Evolutionary conservation across 139 green algal genomes (phyloP), one percentile per base, ranked within the genome.

Genomic region (Chlorella sp.): DNA sequence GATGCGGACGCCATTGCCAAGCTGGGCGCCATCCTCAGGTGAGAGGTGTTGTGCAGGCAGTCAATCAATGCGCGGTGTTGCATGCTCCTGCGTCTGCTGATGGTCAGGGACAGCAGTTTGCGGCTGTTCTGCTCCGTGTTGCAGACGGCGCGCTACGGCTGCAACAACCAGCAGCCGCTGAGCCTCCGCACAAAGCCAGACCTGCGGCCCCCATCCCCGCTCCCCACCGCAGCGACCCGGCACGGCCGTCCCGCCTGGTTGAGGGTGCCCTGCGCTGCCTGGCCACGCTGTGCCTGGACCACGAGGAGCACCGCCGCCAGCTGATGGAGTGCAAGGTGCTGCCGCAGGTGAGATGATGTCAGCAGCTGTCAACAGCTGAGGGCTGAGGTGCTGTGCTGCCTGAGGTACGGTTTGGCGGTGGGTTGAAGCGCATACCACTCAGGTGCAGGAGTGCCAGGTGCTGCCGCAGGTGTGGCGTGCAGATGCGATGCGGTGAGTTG

Each of bases 281-380:
- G 51, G 90, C 85, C 60, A 86, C 88, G 43, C 84, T 97, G 76
- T 96, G 92, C 86, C 51, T 84, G 34, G 74, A 89, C 20, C 60
- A 76, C 19, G 92, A 96, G 56, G 90, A 90, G 26, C 86, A 89
- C 32, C 83, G 95, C 20, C 74, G 80, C 70, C 92, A 95, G 86
- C 89, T 98, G 78, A 81, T 96, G 26, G 92, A 94, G 32, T 87
- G 87, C 24, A 58, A 85, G 73, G 92, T 92, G 60, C 70, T 96
- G 60, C 81, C 73, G 2, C 83, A 89, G 34, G 91, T 97, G n/a
- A 73, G 56, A 19, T 28, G n/a, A n/a, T n/a, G n/a, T n/a, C n/a
- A n/a, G n/a, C n/a, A n/a, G n/a, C n/a, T n/a, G n/a, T n/a, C n/a
- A n/a, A n/a, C n/a, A n/a, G n/a, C n/a, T n/a, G n/a, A n/a, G n/a